Conservation (phyloP, 768 basidiomycete genomes). For the Boletus bicolor region DNA sequence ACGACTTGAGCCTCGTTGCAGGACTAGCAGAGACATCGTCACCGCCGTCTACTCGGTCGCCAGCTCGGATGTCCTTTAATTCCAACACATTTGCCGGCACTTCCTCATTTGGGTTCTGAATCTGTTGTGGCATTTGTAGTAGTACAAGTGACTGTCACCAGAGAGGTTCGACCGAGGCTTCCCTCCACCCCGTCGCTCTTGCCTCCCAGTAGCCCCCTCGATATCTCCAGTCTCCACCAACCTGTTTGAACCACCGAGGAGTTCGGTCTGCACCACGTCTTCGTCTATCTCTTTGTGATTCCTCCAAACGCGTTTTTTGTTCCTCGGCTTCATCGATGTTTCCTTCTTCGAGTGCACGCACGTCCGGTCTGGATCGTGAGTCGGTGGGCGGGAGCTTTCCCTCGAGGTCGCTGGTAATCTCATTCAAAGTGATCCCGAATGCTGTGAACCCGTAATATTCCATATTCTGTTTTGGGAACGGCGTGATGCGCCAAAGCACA, state of each 20-base stretch:
- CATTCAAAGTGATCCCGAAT: constrained; percentile 78
- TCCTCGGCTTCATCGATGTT: constrained; percentile 65
- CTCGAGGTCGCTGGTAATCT: constrained; percentile 64
- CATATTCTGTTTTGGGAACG: constrained; percentile 67
- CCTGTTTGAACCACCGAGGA: constrained; percentile 76
- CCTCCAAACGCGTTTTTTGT: constrained; percentile 72
- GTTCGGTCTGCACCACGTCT: constrained; percentile 52
- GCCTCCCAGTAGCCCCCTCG: constrained; percentile 83
- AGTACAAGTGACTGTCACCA: constrained; percentile 45
- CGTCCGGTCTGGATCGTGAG: constrained; percentile 78
- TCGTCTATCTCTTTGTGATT: constrained; percentile 71
- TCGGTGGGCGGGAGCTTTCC: constrained; percentile 74
- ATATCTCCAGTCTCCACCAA: constrained; percentile 72
- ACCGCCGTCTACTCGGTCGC: neutral
- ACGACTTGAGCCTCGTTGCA: constrained; percentile 16
- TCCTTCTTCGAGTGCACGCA: constrained; percentile 79
- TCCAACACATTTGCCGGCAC: no score
- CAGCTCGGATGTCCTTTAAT: neutral
- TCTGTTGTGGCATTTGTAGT: no score
- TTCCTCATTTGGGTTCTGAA: neutral
- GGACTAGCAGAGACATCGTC: constrained; percentile 22
- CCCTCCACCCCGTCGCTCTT: constrained; percentile 62
- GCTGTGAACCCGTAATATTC: constrained; percentile 82
- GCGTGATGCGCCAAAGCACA: constrained; percentile 72
- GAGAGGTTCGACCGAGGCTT: constrained; percentile 43